phyloP scores from a whole-genome alignment of 768 basidiomycete species.

The Pisolithus marmoratus region DNA sequence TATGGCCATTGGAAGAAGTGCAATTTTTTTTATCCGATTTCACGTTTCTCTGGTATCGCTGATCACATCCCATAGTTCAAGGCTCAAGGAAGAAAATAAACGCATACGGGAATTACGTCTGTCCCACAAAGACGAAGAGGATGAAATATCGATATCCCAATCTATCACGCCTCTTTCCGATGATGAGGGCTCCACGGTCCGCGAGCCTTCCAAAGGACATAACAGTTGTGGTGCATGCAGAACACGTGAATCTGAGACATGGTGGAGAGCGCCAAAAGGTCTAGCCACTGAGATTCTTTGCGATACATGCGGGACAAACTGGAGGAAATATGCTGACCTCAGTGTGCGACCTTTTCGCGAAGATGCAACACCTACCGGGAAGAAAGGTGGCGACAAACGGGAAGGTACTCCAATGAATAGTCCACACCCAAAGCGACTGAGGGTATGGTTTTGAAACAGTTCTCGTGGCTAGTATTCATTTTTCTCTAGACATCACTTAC shows the following conservation, averaged over 20 bases:
- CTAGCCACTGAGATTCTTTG: constrained; percentile 76
- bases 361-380: constrained; percentile 44
- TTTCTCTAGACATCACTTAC: constrained; percentile 31
- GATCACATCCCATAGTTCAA: constrained; percentile 37
- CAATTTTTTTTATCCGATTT: constrained; percentile 6
- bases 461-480: background rate
- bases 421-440: constrained; percentile 56
- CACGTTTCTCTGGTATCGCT: constrained; percentile 5
- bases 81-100: constrained; percentile 64
- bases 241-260: constrained; percentile 68
- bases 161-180: constrained; percentile 38
- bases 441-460: constrained; percentile 32
- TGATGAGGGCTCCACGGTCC: constrained; percentile 74
- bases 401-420: constrained; percentile 57
- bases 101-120: constrained; percentile 38
- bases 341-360: constrained; percentile 71
- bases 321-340: constrained; percentile 91
- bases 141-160: constrained; percentile 26
- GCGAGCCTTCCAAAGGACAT: constrained; percentile 46
- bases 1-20: constrained; percentile 88
- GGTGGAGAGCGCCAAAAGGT: constrained; percentile 94
- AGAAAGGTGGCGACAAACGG: constrained; percentile 45
- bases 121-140: constrained; percentile 21
- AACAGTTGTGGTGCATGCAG: constrained; percentile 78
- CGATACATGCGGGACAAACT: constrained; percentile 79